Evolutionary conservation across 345 rosid species (phyloP), one percentile per base, ranked within the genome.

Genomic region (Euphorbia lathyris): DNA sequence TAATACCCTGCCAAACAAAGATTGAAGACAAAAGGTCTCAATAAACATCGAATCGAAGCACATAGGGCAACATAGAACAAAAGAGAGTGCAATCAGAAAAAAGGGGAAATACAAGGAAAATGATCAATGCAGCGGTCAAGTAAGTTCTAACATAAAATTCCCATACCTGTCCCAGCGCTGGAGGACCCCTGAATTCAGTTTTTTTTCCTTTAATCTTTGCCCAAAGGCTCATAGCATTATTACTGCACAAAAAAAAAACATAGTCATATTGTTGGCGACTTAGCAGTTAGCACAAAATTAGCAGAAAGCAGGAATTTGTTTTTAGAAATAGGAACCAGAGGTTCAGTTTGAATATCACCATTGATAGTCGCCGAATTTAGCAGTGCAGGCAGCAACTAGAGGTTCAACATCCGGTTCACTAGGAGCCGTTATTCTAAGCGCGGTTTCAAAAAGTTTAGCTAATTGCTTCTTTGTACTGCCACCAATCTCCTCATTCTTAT

Each of bases 151-250:
- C n/a, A 25, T 4, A 10, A 34, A 20, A 48, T 32, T 29, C 38
- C 40, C 7, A 43, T 78, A 90, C 99, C 96, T 92, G 85, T 76
- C 97, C 99, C 68, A 95, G 90, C 20, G 96, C 85, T 22, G 86
- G 87, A 59, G 99, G 99, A 58, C 87, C 87, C 74, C 65, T 86
- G 73, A 88, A 92, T 70, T 73, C 84, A 56, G 83, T 79, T 40
- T 77, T 78, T 72, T 87, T 86, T 52, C 90, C 97, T 83, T 87
- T 95, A 5, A 95, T 80, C 58, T 83, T 79, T 36, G 96, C 74
- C 87, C 87, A 92, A 8, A 92, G 76, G 20, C 94, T 83, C 99
- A 95, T 92, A 57, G 99, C 99, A 82, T 92, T 90, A 71, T 92
- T 92, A 72, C 99, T 95, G 83, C 75, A 72, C 43, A 58, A 69